Conservation (phyloP, 345 rosid genomes). For the Moricandia moricandioides region DNA sequence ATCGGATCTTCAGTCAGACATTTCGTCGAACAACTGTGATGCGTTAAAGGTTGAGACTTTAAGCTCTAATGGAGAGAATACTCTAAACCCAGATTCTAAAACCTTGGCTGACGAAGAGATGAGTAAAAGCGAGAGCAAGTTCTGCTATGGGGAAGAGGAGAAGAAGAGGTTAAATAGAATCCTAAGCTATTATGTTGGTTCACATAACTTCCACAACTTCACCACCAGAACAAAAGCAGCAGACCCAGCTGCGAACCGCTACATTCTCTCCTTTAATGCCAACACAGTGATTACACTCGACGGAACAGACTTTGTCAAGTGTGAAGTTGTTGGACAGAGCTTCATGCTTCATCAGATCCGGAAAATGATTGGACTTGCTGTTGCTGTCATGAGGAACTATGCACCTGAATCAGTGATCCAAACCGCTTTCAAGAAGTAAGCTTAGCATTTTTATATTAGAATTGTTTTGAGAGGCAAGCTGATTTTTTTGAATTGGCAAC, state of each 20-base stretch:
- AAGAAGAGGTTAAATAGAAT: conserved; percentile 79
- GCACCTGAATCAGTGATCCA: conserved; percentile 66
- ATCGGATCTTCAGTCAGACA: conserved; percentile 30
- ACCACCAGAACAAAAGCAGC: conserved; percentile 86
- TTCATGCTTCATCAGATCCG: conserved; percentile 99
- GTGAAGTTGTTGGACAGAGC: conserved; percentile 97
- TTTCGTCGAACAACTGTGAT: conserved; percentile 40
- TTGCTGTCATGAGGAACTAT: conserved; percentile 79
- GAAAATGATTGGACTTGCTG: conserved; percentile 91
- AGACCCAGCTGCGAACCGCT: conserved; percentile 78
- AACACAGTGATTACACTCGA: conserved; percentile 51
- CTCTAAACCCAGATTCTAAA: conserved; percentile 4
- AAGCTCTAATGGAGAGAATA: conserved; percentile 20
- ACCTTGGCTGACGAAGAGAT: conserved; percentile 21
- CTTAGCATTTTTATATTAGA: background rate
- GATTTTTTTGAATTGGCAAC: background rate
- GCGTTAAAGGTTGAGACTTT: conserved; percentile 25
- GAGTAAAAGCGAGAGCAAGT: conserved; percentile 35
- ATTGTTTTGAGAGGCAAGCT: background rate
- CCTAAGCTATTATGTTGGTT: conserved; percentile 67
- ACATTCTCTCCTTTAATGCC: conserved; percentile 69
- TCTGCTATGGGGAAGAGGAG: conserved; percentile 66
- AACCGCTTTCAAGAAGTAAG: conserved; percentile 72
- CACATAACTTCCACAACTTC: conserved; percentile 94
- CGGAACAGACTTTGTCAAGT: conserved; percentile 82